These are phyloP conservation scores for Neurospora discreta DNA, from an alignment of 495 filamentous ascomycete genomes.

Conservation along the genomic window DNA sequence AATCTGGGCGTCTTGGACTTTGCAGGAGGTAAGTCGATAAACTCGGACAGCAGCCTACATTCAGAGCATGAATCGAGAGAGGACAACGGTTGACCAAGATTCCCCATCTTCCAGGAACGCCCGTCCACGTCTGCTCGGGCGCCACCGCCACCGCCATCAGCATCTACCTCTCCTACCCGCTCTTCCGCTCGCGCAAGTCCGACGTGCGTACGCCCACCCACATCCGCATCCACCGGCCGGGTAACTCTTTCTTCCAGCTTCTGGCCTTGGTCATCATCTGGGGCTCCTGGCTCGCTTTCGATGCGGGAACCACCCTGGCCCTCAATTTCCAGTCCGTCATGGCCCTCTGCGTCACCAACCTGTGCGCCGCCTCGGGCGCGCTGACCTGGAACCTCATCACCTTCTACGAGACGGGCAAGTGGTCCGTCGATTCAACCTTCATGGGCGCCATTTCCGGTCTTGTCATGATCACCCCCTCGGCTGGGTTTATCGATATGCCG, in stretches of 20 bases:
- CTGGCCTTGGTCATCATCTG: constrained; percentile 77
- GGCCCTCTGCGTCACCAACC: constrained; percentile 89
- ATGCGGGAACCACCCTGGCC: constrained; percentile 83
- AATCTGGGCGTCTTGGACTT: constrained; percentile 17
- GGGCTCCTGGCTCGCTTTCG: constrained; percentile 96
- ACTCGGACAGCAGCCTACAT: not conserved
- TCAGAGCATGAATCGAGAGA: not conserved
- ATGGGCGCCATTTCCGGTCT: constrained; percentile 79
- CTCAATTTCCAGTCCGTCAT: constrained; percentile 83
- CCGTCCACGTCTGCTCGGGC: constrained; percentile 77
- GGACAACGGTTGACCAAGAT: not conserved
- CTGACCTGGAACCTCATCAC: constrained; percentile 79
- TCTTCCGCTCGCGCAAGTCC: constrained; percentile 28
- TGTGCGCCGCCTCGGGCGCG: constrained; percentile 74
- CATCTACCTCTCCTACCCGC: constrained; percentile 49
- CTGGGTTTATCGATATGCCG: constrained; percentile 77
- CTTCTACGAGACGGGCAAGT: constrained; percentile 79
- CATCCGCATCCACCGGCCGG: constrained; percentile 53
- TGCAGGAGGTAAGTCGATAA: constrained; percentile 10
- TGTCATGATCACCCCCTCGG: constrained; percentile 75
- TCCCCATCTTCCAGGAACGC: constrained; percentile 42
- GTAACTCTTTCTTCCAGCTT: constrained; percentile 20
- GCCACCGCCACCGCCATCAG: constrained; percentile 68
- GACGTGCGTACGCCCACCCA: constrained; percentile 75
- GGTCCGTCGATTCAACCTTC: constrained; percentile 96